Percentiles rank a stretch among this genome's conserved stretches.
These are phyloP conservation scores for Brassica nigra DNA, from an alignment of 345 rosid species.

Conservation along the genomic window DNA sequence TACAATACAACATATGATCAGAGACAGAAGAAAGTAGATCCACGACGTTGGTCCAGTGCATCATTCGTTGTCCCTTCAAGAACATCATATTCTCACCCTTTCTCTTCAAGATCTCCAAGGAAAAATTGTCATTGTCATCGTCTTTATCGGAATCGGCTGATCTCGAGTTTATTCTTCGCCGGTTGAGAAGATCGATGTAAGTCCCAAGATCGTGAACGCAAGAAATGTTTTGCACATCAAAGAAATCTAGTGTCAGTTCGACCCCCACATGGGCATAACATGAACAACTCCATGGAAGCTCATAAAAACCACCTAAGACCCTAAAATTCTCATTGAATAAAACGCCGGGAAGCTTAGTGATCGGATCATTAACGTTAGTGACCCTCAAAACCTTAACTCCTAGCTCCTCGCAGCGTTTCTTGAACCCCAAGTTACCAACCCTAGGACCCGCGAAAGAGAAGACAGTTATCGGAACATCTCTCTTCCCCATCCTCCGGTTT, in stretches of 20 bases:
- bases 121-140: not conserved
- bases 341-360: slow-evolving; percentile 80
- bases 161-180: slow-evolving; percentile 27
- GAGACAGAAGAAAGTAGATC: slow-evolving; percentile 45
- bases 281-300: slow-evolving; percentile 78
- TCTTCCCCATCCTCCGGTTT: slow-evolving; percentile 22
- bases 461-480: slow-evolving; percentile 54
- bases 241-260: slow-evolving; percentile 63
- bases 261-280: slow-evolving; percentile 81
- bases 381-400: slow-evolving; percentile 75
- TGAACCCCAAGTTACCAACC: slow-evolving; percentile 77
- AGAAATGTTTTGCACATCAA: slow-evolving; percentile 67
- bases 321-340: slow-evolving; percentile 73
- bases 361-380: slow-evolving; percentile 72
- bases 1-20: slow-evolving; percentile 34
- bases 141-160: slow-evolving; percentile 12
- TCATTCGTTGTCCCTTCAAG: slow-evolving; percentile 17
- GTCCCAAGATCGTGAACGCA: slow-evolving; percentile 73
- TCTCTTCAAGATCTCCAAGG: slow-evolving; percentile 32
- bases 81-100: slow-evolving; percentile 41
- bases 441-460: slow-evolving; percentile 89
- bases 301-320: slow-evolving; percentile 61
- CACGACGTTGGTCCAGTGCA: slow-evolving; percentile 50
- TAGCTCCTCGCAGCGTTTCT: slow-evolving; percentile 72
- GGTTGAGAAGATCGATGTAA: slow-evolving; percentile 56